A percentile compares a stretch with the other conserved stretches of the same genome.
These are phyloP conservation scores for Smittium culicis DNA, from an alignment of 371 early-diverging fungal species.

Conservation along the genomic window DNA sequence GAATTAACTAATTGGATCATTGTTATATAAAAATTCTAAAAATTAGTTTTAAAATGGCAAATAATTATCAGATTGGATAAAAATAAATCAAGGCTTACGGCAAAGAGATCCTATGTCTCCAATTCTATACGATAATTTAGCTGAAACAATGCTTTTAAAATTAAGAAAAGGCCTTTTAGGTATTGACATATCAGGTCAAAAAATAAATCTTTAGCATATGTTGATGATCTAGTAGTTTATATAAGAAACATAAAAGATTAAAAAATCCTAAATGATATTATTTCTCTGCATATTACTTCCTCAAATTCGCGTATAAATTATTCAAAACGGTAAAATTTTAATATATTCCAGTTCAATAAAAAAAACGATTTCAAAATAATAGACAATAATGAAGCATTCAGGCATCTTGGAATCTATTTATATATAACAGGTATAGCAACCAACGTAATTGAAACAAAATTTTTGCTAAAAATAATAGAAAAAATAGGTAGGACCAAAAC, in stretches of 20 bases:
- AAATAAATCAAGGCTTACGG: conserved; percentile 10
- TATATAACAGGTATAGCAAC: background rate
- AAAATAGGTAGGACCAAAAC: too few species aligned
- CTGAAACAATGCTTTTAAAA: conserved; percentile 13
- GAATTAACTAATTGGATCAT: background rate
- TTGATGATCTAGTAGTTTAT: conserved; percentile 12
- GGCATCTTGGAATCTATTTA: background rate
- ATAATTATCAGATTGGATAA: background rate
- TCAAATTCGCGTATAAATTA: conserved; percentile 12
- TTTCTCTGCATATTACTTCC: conserved; percentile 3
- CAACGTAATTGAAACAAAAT: too few species aligned
- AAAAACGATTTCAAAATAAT: background rate
- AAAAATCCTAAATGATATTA: background rate
- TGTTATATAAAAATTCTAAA: background rate
- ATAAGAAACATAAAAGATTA: conserved; percentile 3
- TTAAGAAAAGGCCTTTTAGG: background rate
- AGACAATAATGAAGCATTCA: background rate
- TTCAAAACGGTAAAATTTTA: conserved; percentile 10
- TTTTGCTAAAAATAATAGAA: too few species aligned
- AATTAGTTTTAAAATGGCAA: background rate
- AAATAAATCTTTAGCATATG: conserved; percentile 9
- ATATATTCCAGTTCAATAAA: conserved; percentile 3
- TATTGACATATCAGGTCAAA: background rate
- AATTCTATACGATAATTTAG: conserved; percentile 12
- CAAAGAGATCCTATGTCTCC: conserved; percentile 17